phyloP scores from a whole-genome alignment of 805 yeast species.

The Saitoella complicata region DNA sequence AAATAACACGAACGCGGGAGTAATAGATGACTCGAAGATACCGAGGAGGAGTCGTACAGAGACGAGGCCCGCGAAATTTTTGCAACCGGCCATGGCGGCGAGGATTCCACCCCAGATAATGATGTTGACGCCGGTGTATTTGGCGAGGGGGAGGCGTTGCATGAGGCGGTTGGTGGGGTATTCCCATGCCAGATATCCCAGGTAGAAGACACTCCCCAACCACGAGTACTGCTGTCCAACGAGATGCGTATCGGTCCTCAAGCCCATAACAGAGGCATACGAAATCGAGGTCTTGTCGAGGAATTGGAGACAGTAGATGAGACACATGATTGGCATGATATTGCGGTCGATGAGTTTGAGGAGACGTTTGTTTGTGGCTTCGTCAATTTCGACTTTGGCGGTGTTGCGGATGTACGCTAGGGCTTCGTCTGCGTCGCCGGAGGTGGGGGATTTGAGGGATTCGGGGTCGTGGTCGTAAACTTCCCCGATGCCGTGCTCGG shows the following conservation, averaged over 20 bases:
- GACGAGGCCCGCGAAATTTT: slow-evolving; percentile 30
- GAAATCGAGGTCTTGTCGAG: slow-evolving; percentile 44
- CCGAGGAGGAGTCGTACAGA: slow-evolving; percentile 37
- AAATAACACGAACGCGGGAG: slow-evolving; percentile 37
- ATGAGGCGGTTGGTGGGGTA: slow-evolving; percentile 30
- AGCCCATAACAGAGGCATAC: slow-evolving; percentile 38
- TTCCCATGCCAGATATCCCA: slow-evolving; percentile 49
- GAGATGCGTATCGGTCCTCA: slow-evolving; percentile 31
- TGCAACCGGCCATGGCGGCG: slow-evolving; percentile 34
- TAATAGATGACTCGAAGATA: slow-evolving; percentile 34
- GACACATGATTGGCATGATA: slow-evolving; percentile 34
- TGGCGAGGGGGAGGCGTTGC: slow-evolving; percentile 44
- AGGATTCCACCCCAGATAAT: slow-evolving; percentile 49
- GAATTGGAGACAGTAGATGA: slow-evolving; percentile 37
- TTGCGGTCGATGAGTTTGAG: slow-evolving; percentile 30
- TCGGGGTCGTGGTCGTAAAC: too few relatives aligned
- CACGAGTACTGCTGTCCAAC: slow-evolving; percentile 32
- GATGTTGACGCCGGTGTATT: slow-evolving; percentile 31
- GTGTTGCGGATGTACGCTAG: neutral
- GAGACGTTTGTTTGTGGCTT: slow-evolving; percentile 4
- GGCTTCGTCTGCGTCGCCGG: slow-evolving; percentile 1
- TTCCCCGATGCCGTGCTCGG: too few relatives aligned
- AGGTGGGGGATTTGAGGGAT: too few relatives aligned
- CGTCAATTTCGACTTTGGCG: neutral
- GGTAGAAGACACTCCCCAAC: slow-evolving; percentile 44